Percentiles rank a stretch among this genome's conserved stretches.
Evolutionary conservation across 2,329 filamentous ascomycete species (phyloP).

Genomic region (Annulohypoxylon truncatum): DNA sequence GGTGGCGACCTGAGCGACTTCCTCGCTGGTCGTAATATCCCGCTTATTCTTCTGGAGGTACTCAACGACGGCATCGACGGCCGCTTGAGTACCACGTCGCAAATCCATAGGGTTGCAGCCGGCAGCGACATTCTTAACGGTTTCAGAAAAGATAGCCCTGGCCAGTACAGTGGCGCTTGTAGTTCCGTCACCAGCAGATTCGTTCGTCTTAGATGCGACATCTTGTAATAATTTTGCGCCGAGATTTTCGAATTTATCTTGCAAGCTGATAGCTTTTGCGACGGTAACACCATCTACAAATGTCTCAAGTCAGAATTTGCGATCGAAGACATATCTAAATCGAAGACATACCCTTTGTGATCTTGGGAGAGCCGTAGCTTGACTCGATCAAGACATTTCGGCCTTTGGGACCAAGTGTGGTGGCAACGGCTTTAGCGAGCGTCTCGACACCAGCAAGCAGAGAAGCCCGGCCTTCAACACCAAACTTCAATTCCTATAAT

Average conservation of each 20-base stretch:
- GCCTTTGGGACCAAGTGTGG: conserved; percentile 96
- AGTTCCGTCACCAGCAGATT: conserved; percentile 97
- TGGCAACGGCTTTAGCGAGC: conserved; percentile 93
- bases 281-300: conserved; percentile 84
- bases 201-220: conserved; percentile 99
- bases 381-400: conserved; percentile 99
- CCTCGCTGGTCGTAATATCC: conserved; percentile 95
- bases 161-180: conserved; percentile 97
- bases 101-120: conserved; percentile 99
- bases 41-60: conserved; percentile 96
- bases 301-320: conserved; percentile 33
- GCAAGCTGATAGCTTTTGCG: conserved; percentile 87
- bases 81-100: conserved; percentile 94
- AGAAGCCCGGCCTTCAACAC: conserved; percentile 89
- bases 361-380: conserved; percentile 98
- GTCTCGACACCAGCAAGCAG: conserved; percentile 96
- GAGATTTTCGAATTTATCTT: conserved; percentile 99
- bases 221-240: conserved; percentile 96
- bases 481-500: conserved; percentile 93
- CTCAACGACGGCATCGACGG: conserved; percentile 93
- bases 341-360: conserved; percentile 86
- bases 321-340: background rate
- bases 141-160: conserved; percentile 99
- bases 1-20: conserved; percentile 97
- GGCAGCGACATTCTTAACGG: conserved; percentile 98